Evolutionary conservation across 768 basidiomycete species (phyloP), one percentile per base, ranked within the genome.

Genomic region (Boletellus sp.): DNA sequence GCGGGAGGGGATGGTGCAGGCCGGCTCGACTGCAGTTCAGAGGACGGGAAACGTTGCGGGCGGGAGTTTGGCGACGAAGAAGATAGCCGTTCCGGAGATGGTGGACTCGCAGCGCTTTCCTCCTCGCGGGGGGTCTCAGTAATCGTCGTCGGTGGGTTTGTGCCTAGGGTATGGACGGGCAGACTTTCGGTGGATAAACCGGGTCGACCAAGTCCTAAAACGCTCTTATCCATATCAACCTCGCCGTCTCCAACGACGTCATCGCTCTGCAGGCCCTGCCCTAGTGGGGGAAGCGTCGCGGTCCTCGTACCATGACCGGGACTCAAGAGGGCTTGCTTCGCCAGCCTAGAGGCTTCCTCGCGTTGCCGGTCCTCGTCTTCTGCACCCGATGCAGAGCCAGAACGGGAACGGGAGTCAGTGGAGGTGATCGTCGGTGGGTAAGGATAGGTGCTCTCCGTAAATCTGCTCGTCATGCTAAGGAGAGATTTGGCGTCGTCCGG

Each of bases 161-260:
- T 22, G n/a, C 46, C 20, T 23, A 45, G 54, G 16, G 48, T 45
- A 19, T 51, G 41, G 24, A 38, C 40, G 11, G 78, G 78, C 10
- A 88, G 71, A 52, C 80, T 81, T 71, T 90, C 88, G 7, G 90
- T 91, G 12, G 85, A 87, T 45, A 79, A 76, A 11, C 78, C 83
- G 15, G 92, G 88, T 42, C 91, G 79, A 20, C 83, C 86, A 67
- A 93, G 84, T 16, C 73, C 74, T 57, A 86, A 70, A 33, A 94
- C 91, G 15, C 85, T 87, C 7, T 81, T 82, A 61, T 90, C 87
- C 77, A 84, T 79, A 60, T 87, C 58, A 34, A 43, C 31, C 19
- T 42, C 55, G 19, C 31, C 41, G 3, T 41, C 50, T 12, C 50
- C 53, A 9, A 37, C 5, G 6, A 19, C 26, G 11, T 50, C 47